phyloP scores from a whole-genome alignment of 768 basidiomycete genomes.

The Tulasnella sp. region DNA sequence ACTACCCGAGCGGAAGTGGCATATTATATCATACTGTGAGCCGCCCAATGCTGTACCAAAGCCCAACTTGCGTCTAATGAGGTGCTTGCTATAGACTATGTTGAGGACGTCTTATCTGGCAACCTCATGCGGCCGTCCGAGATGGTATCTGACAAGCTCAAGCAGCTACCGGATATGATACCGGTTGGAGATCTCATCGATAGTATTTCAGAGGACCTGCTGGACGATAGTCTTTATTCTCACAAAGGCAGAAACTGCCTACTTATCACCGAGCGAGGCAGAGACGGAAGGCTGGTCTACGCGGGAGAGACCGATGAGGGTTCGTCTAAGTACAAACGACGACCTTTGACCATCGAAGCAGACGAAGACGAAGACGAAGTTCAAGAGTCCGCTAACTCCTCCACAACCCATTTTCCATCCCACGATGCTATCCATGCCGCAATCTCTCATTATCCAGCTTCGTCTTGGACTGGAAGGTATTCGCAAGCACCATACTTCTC shows the following conservation, averaged over 20 bases:
- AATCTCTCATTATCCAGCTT: not conserved
- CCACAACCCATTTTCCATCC: not conserved
- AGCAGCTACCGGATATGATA: not conserved
- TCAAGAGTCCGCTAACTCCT: not conserved
- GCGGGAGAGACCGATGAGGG: not conserved
- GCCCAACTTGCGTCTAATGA: not conserved
- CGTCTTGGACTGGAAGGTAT: not conserved
- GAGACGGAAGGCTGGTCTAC: not conserved
- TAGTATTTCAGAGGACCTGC: not conserved
- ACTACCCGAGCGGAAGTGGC: not conserved
- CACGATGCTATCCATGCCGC: not conserved
- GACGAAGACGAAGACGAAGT: not conserved
- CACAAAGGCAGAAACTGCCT: not conserved
- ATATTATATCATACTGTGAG: slow-evolving; percentile 17
- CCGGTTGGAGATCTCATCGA: not conserved
- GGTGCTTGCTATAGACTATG: not conserved
- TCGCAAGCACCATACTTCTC: not conserved
- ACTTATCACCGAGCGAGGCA: not conserved
- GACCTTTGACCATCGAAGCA: not conserved
- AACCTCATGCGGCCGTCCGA: not conserved
- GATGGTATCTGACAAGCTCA: not conserved
- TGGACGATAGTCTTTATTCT: not conserved
- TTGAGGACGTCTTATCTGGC: slow-evolving; percentile 22
- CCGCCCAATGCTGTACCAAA: too few relatives aligned
- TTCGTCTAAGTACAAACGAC: not conserved